Percentiles rank a stretch among this genome's conserved stretches.
These are phyloP conservation scores for Fistulinella prunicolor DNA, from an alignment of 768 basidiomycete genomes.

Conservation along the genomic window DNA sequence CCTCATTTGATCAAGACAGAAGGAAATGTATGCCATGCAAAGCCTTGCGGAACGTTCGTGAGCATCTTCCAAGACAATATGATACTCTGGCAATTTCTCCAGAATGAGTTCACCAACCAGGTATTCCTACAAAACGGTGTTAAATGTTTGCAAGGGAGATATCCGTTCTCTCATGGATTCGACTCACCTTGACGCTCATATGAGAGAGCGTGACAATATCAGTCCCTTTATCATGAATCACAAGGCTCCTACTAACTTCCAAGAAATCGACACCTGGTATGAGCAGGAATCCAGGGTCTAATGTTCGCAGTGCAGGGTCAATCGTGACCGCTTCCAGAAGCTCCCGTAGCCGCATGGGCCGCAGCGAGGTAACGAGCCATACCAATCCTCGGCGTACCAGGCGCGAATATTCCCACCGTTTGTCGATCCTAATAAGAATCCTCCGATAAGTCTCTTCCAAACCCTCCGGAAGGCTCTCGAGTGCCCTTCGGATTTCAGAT, in stretches of 20 bases:
- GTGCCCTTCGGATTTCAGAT: neutral
- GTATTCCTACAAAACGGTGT: conserved; percentile 5
- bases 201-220: conserved; percentile 14
- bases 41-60: conserved; percentile 9
- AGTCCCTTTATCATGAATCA: conserved; percentile 8
- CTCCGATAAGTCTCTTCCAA: conserved; percentile 23
- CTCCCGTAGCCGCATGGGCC: conserved; percentile 7
- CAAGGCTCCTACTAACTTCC: conserved; percentile 4
- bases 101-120: conserved; percentile 6
- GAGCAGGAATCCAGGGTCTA: neutral
- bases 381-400: conserved; percentile 5
- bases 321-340: too few relatives aligned
- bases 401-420: neutral
- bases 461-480: conserved; percentile 13
- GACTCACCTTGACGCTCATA: conserved; percentile 18
- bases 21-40: too few relatives aligned
- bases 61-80: conserved; percentile 5
- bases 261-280: neutral
- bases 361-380: conserved; percentile 11
- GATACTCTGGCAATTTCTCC: neutral
- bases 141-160: neutral
- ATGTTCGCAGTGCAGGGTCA: too few relatives aligned
- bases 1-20: conserved; percentile 8
- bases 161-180: too few relatives aligned
- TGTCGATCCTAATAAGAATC: conserved; percentile 8